Evolutionary conservation across 345 rosid genomes (phyloP), one percentile per base, ranked within the genome.

Genomic region (Stellera chamaejasme): DNA sequence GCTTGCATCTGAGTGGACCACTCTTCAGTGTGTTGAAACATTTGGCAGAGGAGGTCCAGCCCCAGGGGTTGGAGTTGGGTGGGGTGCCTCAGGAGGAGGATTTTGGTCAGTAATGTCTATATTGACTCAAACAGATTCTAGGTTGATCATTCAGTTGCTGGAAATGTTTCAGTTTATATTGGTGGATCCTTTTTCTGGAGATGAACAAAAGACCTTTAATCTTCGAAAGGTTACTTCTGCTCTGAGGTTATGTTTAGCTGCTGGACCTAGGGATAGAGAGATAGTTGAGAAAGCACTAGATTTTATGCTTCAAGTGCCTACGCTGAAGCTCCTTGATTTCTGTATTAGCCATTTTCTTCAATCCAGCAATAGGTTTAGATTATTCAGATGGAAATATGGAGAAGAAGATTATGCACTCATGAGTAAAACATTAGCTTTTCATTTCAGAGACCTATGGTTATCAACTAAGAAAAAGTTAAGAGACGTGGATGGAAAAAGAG

Each of bases 11-110:
- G 85, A 74, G 61, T 85, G 85, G 88, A 68, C 65, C 5, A 57
- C 58, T 59, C 61, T 85, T 69, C 95, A 81, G 69, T 84, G 84
- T 41, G 66, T 84, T 60, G 96, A 92, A 74, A 61, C 51, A n/a
- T 81, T 83, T 73, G 79, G 90, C 55, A 81, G 98, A 79, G 96
- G 96, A 43, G 98, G 98, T 55, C 85, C 83, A 32, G 85, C 90
- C 62, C 98, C 98, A 11, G 96, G 98, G 47, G 70, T 84, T 36
- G 96, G 93, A 61, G 57, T 82, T 51, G 96, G 98, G 55, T 92
- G 96, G 96, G 98, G 98, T 73, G 85, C 87, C 66, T 71, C 82
- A 54, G 82, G 79, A 55, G 96, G 98, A 64, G 98, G 96, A 60
- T 81, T 82, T 73, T 92, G 95, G 96, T 88, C 98, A 42, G 45